Conservation (phyloP, 352 stramenopile genomes). For the Pythium aphanidermatum region DNA sequence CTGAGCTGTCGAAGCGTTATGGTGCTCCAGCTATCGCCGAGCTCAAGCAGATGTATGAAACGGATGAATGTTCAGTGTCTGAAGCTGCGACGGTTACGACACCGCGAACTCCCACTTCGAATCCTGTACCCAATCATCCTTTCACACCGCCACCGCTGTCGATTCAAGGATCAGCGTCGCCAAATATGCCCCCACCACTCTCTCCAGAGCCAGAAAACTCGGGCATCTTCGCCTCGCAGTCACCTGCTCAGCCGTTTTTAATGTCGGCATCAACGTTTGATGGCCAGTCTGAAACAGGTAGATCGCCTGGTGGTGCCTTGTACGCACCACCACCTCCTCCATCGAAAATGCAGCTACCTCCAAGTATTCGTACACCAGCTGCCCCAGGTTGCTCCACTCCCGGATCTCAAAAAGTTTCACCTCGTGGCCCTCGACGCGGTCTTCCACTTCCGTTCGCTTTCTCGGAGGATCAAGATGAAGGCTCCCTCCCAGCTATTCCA, state of each 20-base stretch:
- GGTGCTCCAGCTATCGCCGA: conserved; percentile 35
- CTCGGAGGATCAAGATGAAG: background rate
- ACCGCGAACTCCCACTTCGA: conserved; percentile 14
- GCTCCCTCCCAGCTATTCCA: background rate
- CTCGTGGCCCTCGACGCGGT: background rate
- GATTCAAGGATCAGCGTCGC: background rate
- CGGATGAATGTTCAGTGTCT: no score
- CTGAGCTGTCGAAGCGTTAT: conserved; percentile 60
- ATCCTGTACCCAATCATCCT: no score
- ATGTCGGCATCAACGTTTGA: conserved; percentile 2
- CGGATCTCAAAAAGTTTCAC: conserved; percentile 9
- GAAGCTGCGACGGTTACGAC: no score
- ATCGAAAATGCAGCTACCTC: no score
- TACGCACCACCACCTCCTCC: no score
- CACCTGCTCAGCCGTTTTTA: background rate
- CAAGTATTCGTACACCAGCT: no score
- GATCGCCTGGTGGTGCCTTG: no score
- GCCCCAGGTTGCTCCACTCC: no score
- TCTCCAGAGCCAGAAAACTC: background rate
- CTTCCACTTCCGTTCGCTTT: conserved; percentile 15
- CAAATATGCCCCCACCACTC: background rate
- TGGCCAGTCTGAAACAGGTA: no score
- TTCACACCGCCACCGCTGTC: no score
- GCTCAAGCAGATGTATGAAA: conserved; percentile 25
- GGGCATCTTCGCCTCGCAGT: background rate